Conservation (phyloP, 177 flowering plant genomes). For the Vitis hybrid region DNA sequence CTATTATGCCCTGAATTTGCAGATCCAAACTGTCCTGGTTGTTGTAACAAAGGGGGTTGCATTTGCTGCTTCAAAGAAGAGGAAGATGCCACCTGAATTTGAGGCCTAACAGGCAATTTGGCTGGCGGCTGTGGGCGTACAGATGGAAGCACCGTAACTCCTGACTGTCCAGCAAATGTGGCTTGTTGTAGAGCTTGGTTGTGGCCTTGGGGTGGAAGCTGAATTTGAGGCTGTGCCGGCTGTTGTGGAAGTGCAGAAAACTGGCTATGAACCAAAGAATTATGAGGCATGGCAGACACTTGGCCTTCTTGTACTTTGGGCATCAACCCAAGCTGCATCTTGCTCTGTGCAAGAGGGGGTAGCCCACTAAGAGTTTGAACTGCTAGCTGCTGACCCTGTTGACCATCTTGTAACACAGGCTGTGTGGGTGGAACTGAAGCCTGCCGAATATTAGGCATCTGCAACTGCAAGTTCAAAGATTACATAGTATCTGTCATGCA, state of each 20-base stretch:
- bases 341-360: slow-evolving; percentile 52
- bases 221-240: slow-evolving; percentile 39
- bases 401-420: slow-evolving; percentile 32
- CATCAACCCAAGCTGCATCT: slow-evolving; percentile 33
- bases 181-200: slow-evolving; percentile 35
- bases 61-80: slow-evolving; percentile 49
- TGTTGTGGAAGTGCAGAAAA: slow-evolving; percentile 38
- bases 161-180: slow-evolving; percentile 36
- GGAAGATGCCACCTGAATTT: slow-evolving; percentile 34
- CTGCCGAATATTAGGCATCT: slow-evolving; percentile 43
- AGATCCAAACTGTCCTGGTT: slow-evolving; percentile 32
- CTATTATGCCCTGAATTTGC: slow-evolving; percentile 27
- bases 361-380: slow-evolving; percentile 46
- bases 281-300: slow-evolving; percentile 37
- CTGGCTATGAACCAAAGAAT: slow-evolving; percentile 32
- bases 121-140: slow-evolving; percentile 33
- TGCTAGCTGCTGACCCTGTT: slow-evolving; percentile 34
- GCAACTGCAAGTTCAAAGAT: slow-evolving; percentile 51
- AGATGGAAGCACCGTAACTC: slow-evolving; percentile 35
- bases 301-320: slow-evolving; percentile 46
- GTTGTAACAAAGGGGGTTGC: slow-evolving; percentile 40
- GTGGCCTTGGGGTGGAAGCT: slow-evolving; percentile 43
- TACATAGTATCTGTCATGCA: slow-evolving; percentile 3
- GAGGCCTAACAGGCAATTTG: slow-evolving; percentile 38
- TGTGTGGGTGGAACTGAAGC: slow-evolving; percentile 34